These are phyloP conservation scores for Mycosarcoma maydis DNA, from an alignment of 1,284 basidiomycete species.

Conservation along the genomic window DNA sequence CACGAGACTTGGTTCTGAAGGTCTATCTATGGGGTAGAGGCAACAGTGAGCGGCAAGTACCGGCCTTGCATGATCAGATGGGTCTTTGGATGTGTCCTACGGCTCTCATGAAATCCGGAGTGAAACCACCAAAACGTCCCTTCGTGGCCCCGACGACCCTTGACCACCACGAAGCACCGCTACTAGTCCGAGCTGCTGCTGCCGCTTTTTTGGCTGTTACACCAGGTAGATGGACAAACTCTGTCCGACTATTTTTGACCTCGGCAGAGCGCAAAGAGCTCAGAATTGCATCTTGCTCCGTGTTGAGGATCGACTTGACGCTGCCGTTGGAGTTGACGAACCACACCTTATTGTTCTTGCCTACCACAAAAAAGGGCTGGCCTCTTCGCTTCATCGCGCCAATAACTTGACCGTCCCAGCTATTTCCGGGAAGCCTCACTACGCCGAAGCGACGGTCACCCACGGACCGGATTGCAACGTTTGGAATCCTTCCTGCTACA, in stretches of 20 bases:
- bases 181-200: not conserved
- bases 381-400: not conserved
- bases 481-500: not conserved
- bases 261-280: not conserved
- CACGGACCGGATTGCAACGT: not conserved
- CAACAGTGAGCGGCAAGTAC: too few species aligned
- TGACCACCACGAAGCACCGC: not conserved
- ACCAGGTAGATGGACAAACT: not conserved
- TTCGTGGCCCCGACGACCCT: not conserved
- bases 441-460: not conserved
- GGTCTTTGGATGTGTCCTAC: not conserved
- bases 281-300: not conserved
- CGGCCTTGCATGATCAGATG: not conserved
- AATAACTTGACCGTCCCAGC: constrained; percentile 2
- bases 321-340: not conserved
- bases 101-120: not conserved
- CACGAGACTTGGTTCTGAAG: too few species aligned
- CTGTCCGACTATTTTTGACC: not conserved
- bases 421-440: constrained; percentile 11
- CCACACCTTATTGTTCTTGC: not conserved
- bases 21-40: too few species aligned
- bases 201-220: not conserved
- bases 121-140: not conserved
- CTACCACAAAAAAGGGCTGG: constrained; percentile 1
- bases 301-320: not conserved